Conservation (phyloP, 768 basidiomycete species). For the Asterophora parasitica region DNA sequence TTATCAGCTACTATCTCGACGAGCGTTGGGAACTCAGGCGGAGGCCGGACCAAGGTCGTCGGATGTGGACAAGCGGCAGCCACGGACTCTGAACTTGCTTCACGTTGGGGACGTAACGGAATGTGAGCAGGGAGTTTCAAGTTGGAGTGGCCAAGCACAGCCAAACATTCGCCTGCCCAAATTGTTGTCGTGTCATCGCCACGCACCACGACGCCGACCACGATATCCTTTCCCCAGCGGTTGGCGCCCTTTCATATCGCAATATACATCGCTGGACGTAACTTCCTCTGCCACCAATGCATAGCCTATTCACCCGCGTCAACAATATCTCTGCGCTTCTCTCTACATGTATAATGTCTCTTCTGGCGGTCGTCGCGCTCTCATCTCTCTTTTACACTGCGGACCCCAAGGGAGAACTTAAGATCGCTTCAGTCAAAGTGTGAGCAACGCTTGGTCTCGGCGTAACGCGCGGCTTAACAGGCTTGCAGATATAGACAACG, state of each 20-base stretch:
- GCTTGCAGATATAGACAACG: slow-evolving; percentile 41
- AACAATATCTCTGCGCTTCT: slow-evolving; percentile 73
- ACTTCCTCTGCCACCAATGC: slow-evolving; percentile 41
- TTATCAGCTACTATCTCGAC: too few relatives aligned
- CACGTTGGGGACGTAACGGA: background rate
- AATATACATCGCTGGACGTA: background rate
- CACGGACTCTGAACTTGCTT: background rate
- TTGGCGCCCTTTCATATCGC: background rate
- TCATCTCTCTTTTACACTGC: slow-evolving; percentile 66
- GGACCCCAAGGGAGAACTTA: slow-evolving; percentile 51
- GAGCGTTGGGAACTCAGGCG: background rate
- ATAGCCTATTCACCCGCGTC: slow-evolving; percentile 61
- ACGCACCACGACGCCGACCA: background rate
- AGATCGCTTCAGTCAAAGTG: slow-evolving; percentile 73
- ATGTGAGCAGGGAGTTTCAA: too few relatives aligned
- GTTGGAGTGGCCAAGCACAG: background rate
- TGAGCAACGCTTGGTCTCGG: slow-evolving; percentile 31
- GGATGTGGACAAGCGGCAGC: background rate
- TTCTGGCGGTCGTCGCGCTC: slow-evolving; percentile 66
- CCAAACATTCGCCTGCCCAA: background rate
- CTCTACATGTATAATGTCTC: slow-evolving; percentile 69
- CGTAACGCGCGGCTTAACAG: background rate
- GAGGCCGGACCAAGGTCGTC: background rate
- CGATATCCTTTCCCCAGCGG: background rate
- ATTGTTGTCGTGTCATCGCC: slow-evolving; percentile 2